Evolutionary conservation across 345 rosid species (phyloP).

Genomic region (Aquilaria yunnanensis): DNA sequence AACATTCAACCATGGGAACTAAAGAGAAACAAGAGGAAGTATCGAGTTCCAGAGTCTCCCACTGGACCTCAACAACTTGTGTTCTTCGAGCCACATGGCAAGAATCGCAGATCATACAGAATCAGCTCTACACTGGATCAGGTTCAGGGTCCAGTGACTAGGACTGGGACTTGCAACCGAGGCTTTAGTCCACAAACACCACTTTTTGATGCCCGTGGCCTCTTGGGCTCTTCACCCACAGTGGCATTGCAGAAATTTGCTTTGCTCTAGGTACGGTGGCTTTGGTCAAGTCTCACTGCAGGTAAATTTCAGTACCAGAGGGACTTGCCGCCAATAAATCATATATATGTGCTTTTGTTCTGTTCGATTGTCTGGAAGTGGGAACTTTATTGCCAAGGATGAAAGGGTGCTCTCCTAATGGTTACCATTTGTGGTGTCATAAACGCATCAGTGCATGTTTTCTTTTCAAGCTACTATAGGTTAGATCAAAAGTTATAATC

Average conservation of each 20-base stretch:
- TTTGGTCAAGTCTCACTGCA: too few relatives aligned
- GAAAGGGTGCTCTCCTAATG: too few relatives aligned
- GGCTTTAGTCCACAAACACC: slow-evolving; percentile 19
- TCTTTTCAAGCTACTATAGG: too few relatives aligned
- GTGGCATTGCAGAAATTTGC: slow-evolving; percentile 14
- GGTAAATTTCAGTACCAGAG: too few relatives aligned
- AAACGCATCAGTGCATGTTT: too few relatives aligned
- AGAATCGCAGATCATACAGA: slow-evolving; percentile 9
- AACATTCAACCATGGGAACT: slow-evolving; percentile 38
- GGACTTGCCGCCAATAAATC: too few relatives aligned
- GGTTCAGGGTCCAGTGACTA: slow-evolving; percentile 7
- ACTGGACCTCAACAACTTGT: slow-evolving; percentile 35
- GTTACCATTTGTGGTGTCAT: too few relatives aligned
- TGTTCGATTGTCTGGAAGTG: too few relatives aligned
- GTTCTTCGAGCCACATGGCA: slow-evolving; percentile 13
- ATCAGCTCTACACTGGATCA: slow-evolving; percentile 4
- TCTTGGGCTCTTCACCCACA: slow-evolving; percentile 47
- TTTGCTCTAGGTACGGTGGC: background rate
- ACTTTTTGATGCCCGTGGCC: slow-evolving; percentile 15
- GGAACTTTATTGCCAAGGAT: too few relatives aligned
- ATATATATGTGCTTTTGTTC: too few relatives aligned
- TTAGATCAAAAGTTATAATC: too few relatives aligned
- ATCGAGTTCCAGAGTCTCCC: slow-evolving; percentile 36
- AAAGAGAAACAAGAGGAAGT: slow-evolving; percentile 39
- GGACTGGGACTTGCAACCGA: slow-evolving; percentile 11